Base-by-base conservation (phyloP, 768 basidiomycete genomes). In the Rhodosporidiobolus sp. region DNA sequence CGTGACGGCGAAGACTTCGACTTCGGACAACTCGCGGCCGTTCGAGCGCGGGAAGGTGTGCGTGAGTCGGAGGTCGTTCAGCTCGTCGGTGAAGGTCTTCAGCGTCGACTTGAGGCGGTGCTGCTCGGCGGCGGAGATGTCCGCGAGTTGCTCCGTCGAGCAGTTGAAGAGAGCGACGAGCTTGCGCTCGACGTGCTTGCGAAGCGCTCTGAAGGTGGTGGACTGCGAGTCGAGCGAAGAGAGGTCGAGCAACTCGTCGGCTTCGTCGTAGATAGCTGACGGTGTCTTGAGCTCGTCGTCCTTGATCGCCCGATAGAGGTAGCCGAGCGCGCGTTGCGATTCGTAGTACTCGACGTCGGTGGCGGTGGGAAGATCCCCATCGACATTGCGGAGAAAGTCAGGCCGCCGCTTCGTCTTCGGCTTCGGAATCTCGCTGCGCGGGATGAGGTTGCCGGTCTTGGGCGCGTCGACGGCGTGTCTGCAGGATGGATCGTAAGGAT, bases 321-420 rank as follows among this genome's bases (percentile, higher is more conserved):
- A 80, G 11, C 91, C 91, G 16, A 93, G 84, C 0, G 89, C 90
- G 6, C 88, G 85, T 35, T 80, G 82, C 4, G 90, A 92, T 58
- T 84, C 82, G 77, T 92, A 92, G 81, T 89, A 89, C 45, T 65
- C 52, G 45, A 30, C 4, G 0, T 30, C 43, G 38, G 8, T 10
- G 30, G 52, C 1, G n/a, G 17, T 2, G 3, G 17, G 6, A 22
- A 55, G 1, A 2, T 85, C 85, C 6, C 26, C 52, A 30, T 85
- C 77, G 10, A 85, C 84, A 30, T 82, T 79, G 3, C 77, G 77
- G 79, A 73, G n/a, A 26, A 73, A 73, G 59, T 73, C 72, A 24
- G 72, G 72, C 4, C 67, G 67, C 20, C 16, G 30, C 32, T n/a
- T 17, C 2, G 19, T 9, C 4, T 52, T 34, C 17, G 59, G 22